Evolutionary conservation across 2,329 filamentous ascomycete genomes (phyloP).

Genomic region (Pseudogymnoascus sp.): DNA sequence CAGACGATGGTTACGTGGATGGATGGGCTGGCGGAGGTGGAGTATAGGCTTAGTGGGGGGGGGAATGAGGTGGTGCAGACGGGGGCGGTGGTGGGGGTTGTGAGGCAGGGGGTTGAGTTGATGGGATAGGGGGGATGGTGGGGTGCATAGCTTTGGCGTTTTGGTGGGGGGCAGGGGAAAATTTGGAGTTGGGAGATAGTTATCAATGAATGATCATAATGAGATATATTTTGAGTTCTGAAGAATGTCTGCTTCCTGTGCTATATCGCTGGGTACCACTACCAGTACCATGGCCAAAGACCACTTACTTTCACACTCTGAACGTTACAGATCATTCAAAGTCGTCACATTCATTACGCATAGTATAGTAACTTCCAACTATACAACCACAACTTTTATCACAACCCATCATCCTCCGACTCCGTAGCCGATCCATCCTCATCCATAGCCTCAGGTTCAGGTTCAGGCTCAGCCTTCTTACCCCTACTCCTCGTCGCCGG

Average conservation of each 20-base stretch:
- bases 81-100: slow-evolving; percentile 81
- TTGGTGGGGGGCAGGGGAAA: background rate
- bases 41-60: slow-evolving; percentile 82
- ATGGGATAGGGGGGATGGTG: slow-evolving; percentile 32
- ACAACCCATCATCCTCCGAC: slow-evolving; percentile 25
- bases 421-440: slow-evolving; percentile 25
- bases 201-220: background rate
- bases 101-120: slow-evolving; percentile 78
- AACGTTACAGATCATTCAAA: background rate
- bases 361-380: background rate
- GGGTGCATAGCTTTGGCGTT: background rate
- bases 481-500: background rate
- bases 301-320: background rate
- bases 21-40: slow-evolving; percentile 82
- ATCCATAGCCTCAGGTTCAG: background rate
- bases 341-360: background rate
- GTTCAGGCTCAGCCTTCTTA: background rate
- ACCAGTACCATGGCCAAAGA: background rate
- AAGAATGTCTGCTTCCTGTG: background rate
- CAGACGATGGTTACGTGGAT: slow-evolving; percentile 89
- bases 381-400: slow-evolving; percentile 9
- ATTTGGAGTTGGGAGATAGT: background rate
- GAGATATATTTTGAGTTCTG: background rate
- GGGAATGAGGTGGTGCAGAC: slow-evolving; percentile 86
- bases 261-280: background rate